Percentiles rank a stretch among this genome's conserved stretches.
These are phyloP conservation scores for Epichloe gansuensis DNA, from an alignment of 2,329 filamentous ascomycete species.

Conservation along the genomic window DNA sequence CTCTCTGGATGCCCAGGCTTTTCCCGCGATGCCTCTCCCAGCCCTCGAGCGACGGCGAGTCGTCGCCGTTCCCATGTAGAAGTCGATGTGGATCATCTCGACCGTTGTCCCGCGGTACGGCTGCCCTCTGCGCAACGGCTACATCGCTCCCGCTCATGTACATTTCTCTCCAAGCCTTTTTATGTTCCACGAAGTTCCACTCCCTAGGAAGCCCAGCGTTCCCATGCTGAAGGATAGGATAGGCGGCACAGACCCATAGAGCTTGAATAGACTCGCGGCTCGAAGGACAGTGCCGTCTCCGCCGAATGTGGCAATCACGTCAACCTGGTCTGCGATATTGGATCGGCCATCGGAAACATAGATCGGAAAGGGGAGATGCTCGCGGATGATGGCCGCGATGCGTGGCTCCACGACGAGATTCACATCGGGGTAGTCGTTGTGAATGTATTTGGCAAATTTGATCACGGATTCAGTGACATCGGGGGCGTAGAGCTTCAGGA, in stretches of 20 bases:
- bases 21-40: slow-evolving; percentile 73
- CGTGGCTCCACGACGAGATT: slow-evolving; percentile 74
- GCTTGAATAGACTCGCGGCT: slow-evolving; percentile 51
- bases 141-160: slow-evolving; percentile 64
- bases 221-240: slow-evolving; percentile 96
- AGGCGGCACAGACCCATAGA: slow-evolving; percentile 69
- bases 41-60: slow-evolving; percentile 19
- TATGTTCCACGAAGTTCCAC: slow-evolving; percentile 91
- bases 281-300: slow-evolving; percentile 49
- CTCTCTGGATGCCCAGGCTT: slow-evolving; percentile 62
- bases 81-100: slow-evolving; percentile 4
- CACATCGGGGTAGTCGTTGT: slow-evolving; percentile 65
- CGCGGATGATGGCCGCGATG: slow-evolving; percentile 60
- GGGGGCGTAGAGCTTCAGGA: slow-evolving; percentile 45
- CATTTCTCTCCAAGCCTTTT: slow-evolving; percentile 80
- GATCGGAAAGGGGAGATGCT: slow-evolving; percentile 59
- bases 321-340: slow-evolving; percentile 65
- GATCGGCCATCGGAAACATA: slow-evolving; percentile 43
- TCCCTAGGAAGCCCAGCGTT: slow-evolving; percentile 85
- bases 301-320: slow-evolving; percentile 80
- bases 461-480: slow-evolving; percentile 40
- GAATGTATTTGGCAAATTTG: slow-evolving; percentile 57
- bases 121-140: slow-evolving; percentile 29
- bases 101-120: slow-evolving; percentile 20
- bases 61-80: neutral